These are phyloP conservation scores for Pseudogymnoascus sp. DNA, from an alignment of 2,329 filamentous ascomycete species.

Conservation along the genomic window DNA sequence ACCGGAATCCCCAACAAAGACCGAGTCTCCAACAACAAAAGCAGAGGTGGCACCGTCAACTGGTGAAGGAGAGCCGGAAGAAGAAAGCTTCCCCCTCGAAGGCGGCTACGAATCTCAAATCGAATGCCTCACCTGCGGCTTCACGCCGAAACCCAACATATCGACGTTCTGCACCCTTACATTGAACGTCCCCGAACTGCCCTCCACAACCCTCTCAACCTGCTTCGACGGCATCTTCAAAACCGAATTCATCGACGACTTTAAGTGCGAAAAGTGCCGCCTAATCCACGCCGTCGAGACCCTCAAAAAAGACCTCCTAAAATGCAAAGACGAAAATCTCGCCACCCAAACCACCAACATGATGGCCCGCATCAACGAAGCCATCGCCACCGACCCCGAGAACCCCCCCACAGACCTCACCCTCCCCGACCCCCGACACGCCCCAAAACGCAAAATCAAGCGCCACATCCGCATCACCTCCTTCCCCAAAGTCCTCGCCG, in stretches of 20 bases:
- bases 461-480: slow-evolving; percentile 79
- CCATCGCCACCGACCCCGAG: slow-evolving; percentile 78
- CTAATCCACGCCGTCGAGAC: slow-evolving; percentile 69
- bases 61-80: slow-evolving; percentile 34
- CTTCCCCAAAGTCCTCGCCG: slow-evolving; percentile 83
- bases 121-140: slow-evolving; percentile 82
- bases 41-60: slow-evolving; percentile 10
- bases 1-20: neutral
- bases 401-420: slow-evolving; percentile 62
- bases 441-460: slow-evolving; percentile 77
- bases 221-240: slow-evolving; percentile 95
- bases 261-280: slow-evolving; percentile 88
- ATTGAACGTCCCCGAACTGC: slow-evolving; percentile 78
- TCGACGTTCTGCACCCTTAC: slow-evolving; percentile 90
- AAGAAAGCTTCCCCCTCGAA: slow-evolving; percentile 83
- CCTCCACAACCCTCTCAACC: slow-evolving; percentile 70
- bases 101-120: slow-evolving; percentile 91
- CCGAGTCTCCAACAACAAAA: neutral
- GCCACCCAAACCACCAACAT: slow-evolving; percentile 44
- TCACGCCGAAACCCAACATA: slow-evolving; percentile 75
- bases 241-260: slow-evolving; percentile 93
- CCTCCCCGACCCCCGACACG: slow-evolving; percentile 66
- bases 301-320: slow-evolving; percentile 51
- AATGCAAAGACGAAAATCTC: slow-evolving; percentile 41
- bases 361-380: slow-evolving; percentile 58